Evolutionary conservation across 352 stramenopile genomes (phyloP).

Genomic region (Phytophthora cactorum): DNA sequence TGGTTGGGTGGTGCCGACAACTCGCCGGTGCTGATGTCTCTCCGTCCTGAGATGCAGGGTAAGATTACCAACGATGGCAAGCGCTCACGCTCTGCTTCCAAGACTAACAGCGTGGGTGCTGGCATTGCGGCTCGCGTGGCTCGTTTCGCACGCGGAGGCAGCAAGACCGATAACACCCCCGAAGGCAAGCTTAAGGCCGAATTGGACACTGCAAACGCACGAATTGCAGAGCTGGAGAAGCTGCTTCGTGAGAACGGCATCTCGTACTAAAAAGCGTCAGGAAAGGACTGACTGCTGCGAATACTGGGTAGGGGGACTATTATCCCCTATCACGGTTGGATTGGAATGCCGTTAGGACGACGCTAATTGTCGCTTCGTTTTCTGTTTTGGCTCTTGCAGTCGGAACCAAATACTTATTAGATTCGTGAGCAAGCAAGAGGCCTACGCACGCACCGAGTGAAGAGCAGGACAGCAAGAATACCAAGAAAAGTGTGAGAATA

Average conservation of each 20-base stretch:
- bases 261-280: slow-evolving; percentile 66
- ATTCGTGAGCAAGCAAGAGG: slow-evolving; percentile 54
- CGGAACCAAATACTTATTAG: slow-evolving; percentile 61
- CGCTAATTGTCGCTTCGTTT: slow-evolving; percentile 36
- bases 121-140: slow-evolving; percentile 52
- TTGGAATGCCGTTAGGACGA: slow-evolving; percentile 39
- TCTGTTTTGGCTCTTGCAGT: slow-evolving; percentile 53
- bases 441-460: slow-evolving; percentile 43
- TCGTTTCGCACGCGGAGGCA: slow-evolving; percentile 50
- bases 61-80: slow-evolving; percentile 90
- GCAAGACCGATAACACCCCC: slow-evolving; percentile 46
- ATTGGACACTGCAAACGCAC: slow-evolving; percentile 79
- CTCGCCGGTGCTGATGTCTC: slow-evolving; percentile 90
- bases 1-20: slow-evolving; percentile 96
- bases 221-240: slow-evolving; percentile 86
- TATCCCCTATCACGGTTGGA: slow-evolving; percentile 34
- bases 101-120: slow-evolving; percentile 41
- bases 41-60: slow-evolving; percentile 91
- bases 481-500: slow-evolving; percentile 47
- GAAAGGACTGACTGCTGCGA: slow-evolving; percentile 28
- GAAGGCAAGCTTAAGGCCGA: slow-evolving; percentile 80
- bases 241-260: slow-evolving; percentile 82
- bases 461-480: slow-evolving; percentile 45
- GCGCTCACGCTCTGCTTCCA: slow-evolving; percentile 61
- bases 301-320: slow-evolving; percentile 31